Conservation (phyloP, 495 filamentous ascomycete genomes). For the Penicillium odoratum region DNA sequence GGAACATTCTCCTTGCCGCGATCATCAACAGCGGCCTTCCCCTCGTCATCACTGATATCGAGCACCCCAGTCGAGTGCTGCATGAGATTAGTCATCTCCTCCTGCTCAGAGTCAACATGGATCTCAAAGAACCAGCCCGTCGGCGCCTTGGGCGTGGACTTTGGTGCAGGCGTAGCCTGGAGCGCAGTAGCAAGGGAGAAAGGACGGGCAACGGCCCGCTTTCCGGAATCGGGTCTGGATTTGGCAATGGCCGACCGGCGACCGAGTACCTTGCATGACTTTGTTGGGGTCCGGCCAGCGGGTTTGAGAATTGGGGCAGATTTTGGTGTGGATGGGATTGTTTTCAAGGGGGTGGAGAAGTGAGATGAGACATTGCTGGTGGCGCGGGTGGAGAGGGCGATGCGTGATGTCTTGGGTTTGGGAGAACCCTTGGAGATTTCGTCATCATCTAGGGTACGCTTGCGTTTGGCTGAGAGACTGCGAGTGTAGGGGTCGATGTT, state of each 20-base stretch:
- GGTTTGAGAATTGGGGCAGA: conserved; percentile 37
- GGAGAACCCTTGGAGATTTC: conserved; percentile 41
- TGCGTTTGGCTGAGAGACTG: conserved; percentile 66
- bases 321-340: conserved; percentile 39
- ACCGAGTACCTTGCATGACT: conserved; percentile 33
- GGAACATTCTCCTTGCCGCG: conserved; percentile 93
- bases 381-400: conserved; percentile 33
- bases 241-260: conserved; percentile 42
- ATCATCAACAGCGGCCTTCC: conserved; percentile 43
- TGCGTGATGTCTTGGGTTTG: conserved; percentile 46
- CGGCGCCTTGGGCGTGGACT: conserved; percentile 44
- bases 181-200: conserved; percentile 83
- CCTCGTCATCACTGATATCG: conserved; percentile 69
- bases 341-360: conserved; percentile 37
- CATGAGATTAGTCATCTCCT: conserved; percentile 86
- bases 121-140: conserved; percentile 90
- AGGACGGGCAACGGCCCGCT: conserved; percentile 46
- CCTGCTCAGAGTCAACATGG: conserved; percentile 86
- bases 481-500: conserved; percentile 75
- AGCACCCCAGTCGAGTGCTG: conserved; percentile 84
- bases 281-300: conserved; percentile 44
- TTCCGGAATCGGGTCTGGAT: conserved; percentile 52
- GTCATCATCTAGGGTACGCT: conserved; percentile 50
- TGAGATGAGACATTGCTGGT: conserved; percentile 30
- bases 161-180: conserved; percentile 31